Conservation (phyloP, 1,284 basidiomycete species). For the Ustilago curta region DNA sequence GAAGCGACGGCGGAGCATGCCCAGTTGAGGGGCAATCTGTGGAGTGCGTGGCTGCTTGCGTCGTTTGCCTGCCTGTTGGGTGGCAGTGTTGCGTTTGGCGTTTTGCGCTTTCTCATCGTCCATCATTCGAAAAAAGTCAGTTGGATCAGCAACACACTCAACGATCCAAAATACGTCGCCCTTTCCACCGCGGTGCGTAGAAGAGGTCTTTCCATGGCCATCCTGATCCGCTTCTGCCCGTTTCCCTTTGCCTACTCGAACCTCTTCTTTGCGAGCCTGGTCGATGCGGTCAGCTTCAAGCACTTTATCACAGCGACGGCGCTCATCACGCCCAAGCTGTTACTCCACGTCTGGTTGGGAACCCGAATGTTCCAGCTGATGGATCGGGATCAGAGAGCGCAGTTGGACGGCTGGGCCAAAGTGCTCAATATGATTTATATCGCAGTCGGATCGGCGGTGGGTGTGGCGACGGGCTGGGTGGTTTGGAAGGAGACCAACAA, state of each 20-base stretch:
- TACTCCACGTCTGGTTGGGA: conserved; percentile 65
- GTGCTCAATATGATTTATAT: conserved; percentile 53
- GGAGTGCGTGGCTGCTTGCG: conserved; percentile 58
- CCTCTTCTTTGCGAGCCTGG: conserved; percentile 43
- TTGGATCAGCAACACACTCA: conserved; percentile 34
- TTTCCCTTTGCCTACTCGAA: conserved; percentile 62
- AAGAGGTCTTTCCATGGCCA: conserved; percentile 54
- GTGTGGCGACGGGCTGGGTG: conserved; percentile 42
- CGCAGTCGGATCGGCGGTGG: conserved; percentile 27
- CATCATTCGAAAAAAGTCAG: conserved; percentile 30
- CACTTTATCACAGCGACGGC: conserved; percentile 60
- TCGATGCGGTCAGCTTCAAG: conserved; percentile 49
- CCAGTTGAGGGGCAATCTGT: conserved; percentile 26
- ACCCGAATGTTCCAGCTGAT: conserved; percentile 60
- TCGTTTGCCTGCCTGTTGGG: conserved; percentile 56
- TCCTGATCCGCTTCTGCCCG: conserved; percentile 64
- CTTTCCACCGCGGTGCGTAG: conserved; percentile 57
- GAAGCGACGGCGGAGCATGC: conserved; percentile 15
- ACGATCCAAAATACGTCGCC: conserved; percentile 54
- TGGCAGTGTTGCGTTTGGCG: conserved; percentile 45
- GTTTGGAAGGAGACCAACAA: conserved; percentile 44
- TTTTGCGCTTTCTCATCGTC: conserved; percentile 37
- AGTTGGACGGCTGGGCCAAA: conserved; percentile 43
- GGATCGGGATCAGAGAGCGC: conserved; percentile 46
- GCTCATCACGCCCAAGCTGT: conserved; percentile 62